Percentiles rank a stretch among this genome's conserved stretches.
These are phyloP conservation scores for Trypanosoma scelopori DNA, from an alignment of 208 protist species.

Conservation along the genomic window DNA sequence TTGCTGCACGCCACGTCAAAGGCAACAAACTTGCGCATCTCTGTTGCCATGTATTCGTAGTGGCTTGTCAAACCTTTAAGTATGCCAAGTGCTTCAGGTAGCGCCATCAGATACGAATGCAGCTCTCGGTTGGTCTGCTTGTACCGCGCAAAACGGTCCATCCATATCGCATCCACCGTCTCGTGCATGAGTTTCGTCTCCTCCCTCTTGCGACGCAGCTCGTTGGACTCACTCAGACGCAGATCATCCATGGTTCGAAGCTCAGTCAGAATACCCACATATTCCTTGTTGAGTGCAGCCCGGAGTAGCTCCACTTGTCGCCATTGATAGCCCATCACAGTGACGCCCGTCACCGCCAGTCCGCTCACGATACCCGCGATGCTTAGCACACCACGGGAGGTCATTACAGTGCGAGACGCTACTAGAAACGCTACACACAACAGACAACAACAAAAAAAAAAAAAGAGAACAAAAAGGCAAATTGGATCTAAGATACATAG, in stretches of 20 bases:
- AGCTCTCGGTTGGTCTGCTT: slow-evolving; percentile 57
- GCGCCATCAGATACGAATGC: slow-evolving; percentile 58
- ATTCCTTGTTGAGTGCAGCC: slow-evolving; percentile 69
- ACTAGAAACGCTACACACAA: slow-evolving; percentile 1
- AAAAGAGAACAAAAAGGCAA: slow-evolving; percentile 21
- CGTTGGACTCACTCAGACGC: slow-evolving; percentile 34
- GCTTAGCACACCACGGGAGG: slow-evolving; percentile 25
- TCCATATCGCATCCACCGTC: slow-evolving; percentile 74
- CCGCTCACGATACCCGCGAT: slow-evolving; percentile 36
- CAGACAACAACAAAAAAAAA: slow-evolving; percentile 10
- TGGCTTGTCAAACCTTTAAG: slow-evolving; percentile 74
- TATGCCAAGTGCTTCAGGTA: slow-evolving; percentile 72
- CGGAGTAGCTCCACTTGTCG: slow-evolving; percentile 43
- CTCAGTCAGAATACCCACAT: slow-evolving; percentile 44
- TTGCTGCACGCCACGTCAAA: slow-evolving; percentile 84
- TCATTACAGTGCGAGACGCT: slow-evolving; percentile 8
- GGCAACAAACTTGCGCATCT: slow-evolving; percentile 73
- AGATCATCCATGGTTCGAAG: slow-evolving; percentile 45
- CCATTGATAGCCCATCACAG: slow-evolving; percentile 52
- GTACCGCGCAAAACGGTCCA: slow-evolving; percentile 73
- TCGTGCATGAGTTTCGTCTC: slow-evolving; percentile 37
- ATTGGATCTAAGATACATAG: slow-evolving; percentile 7
- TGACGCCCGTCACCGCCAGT: slow-evolving; percentile 32
- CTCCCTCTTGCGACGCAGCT: slow-evolving; percentile 41
- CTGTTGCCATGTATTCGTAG: slow-evolving; percentile 77